Conservation (phyloP, 2,329 filamentous ascomycete genomes). For the Neonectria sp. region DNA sequence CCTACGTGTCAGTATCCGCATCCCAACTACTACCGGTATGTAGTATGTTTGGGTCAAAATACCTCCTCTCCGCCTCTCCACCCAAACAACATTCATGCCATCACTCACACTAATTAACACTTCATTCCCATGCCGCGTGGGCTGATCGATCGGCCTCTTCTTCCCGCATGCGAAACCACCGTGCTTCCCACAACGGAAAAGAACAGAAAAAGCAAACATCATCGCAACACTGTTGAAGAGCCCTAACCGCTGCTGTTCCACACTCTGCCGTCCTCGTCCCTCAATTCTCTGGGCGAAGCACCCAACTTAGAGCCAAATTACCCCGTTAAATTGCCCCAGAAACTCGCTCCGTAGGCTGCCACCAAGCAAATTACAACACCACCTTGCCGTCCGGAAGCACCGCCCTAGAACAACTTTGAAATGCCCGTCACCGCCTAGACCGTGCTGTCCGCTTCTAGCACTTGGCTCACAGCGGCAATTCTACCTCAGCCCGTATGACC, state of each 20-base stretch:
- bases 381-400: neutral
- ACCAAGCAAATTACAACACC: slow-evolving; percentile 5
- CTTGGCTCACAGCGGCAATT: neutral
- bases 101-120: neutral
- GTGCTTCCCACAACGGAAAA: neutral
- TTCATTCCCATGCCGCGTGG: neutral
- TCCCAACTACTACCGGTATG: neutral
- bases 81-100: neutral
- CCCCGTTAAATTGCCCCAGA: slow-evolving; percentile 4
- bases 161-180: neutral
- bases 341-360: neutral
- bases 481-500: neutral
- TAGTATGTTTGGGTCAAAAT: no score
- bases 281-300: neutral
- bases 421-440: neutral
- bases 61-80: neutral
- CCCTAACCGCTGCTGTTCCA: neutral
- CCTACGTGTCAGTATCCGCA: neutral
- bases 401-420: slow-evolving; percentile 1
- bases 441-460: neutral
- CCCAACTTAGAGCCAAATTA: slow-evolving; percentile 1
- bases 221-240: neutral
- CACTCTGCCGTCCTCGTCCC: neutral
- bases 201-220: neutral
- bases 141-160: neutral